Conservation (phyloP, 2,329 filamentous ascomycete species). For the Aureobasidium leucospermi region DNA sequence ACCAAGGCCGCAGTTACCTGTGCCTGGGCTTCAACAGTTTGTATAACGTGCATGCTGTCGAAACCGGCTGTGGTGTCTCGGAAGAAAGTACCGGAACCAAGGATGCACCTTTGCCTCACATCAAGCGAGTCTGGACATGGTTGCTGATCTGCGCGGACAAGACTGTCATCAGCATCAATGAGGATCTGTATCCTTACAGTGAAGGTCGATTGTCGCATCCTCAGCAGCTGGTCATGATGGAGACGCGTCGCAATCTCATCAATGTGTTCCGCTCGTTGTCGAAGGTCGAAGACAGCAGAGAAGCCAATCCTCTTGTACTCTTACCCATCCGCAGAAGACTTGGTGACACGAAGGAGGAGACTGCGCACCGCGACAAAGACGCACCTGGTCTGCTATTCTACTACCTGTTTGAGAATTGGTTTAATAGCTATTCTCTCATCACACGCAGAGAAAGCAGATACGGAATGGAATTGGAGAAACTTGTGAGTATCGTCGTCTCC, state of each 20-base stretch:
- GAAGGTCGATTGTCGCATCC: constrained; percentile 29
- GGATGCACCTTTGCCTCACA: constrained; percentile 33
- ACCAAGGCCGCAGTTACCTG: constrained; percentile 60
- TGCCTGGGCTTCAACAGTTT: constrained; percentile 66
- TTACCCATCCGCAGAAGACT: constrained; percentile 40
- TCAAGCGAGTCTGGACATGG: constrained; percentile 62
- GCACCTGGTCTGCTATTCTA: constrained; percentile 57
- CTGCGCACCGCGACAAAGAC: constrained; percentile 42
- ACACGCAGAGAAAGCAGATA: constrained; percentile 42
- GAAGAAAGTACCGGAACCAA: constrained; percentile 17
- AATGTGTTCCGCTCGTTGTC: constrained; percentile 57
- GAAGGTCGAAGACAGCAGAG: constrained; percentile 35
- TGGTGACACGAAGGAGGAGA: constrained; percentile 39
- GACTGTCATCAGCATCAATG: constrained; percentile 65
- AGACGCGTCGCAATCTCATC: constrained; percentile 51
- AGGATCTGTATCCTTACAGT: constrained; percentile 41
- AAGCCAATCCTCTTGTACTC: constrained; percentile 32
- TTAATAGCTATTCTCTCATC: constrained; percentile 51
- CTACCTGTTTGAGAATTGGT: constrained; percentile 61
- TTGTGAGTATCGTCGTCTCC: constrained; percentile 32
- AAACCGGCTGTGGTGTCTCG: constrained; percentile 20
- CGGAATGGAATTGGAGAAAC: constrained; percentile 40
- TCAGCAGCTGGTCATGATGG: constrained; percentile 41
- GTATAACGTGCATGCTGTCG: constrained; percentile 45
- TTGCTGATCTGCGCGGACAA: constrained; percentile 60